Base-by-base conservation (phyloP, 345 rosid genomes). In the Tarenaya hassleriana region DNA sequence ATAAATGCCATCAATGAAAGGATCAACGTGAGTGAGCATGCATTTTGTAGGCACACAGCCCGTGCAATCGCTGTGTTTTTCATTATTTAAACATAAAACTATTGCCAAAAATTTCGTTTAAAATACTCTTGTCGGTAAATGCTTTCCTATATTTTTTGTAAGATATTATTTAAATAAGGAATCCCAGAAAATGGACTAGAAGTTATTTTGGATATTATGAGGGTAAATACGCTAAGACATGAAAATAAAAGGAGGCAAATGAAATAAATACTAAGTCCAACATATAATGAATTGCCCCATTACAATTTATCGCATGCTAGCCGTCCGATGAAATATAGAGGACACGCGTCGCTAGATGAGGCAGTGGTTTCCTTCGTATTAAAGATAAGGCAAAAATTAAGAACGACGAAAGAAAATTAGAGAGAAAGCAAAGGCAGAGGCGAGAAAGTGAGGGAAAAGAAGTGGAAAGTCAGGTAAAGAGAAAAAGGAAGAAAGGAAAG, bases 301-400 rank as follows among this genome's bases (percentile, higher is more conserved):
- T 33, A 33, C 35, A 33, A 3, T 1, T 33, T 33, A 33, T 38
- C 27, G 34, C 54, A 37, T 35, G 19, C 0, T 5, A 48, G 10
- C 62, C 68, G 56, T 63, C 46, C 51, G 68, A 63, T 63, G 32
- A 21, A 41, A 7, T 24, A 0, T 3, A 1, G 0, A 21, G 9
- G 1, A 55, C 51, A 55, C 62, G 68, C 55, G 61, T 48, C 0
- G 0, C 0, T 47, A 7, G 44, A 56, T 56, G 10, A 41, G 0
- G 4, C 10, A 41, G 7, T 35, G 50, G 50, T 40, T 50, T 61
- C 43, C 41, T 49, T 11, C 13, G 17, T 16, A 34, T 34, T 5
- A 10, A 10, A 1, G 16, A 11, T 5, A 15, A 39, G 14, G 14
- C 14, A 12, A 39, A 39, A 21, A 2, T 24, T 24, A 2, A 52